Percentiles rank a stretch among this genome's conserved stretches.
Evolutionary conservation across 768 basidiomycete species (phyloP).

Genomic region (Kwoniella bestiolae): DNA sequence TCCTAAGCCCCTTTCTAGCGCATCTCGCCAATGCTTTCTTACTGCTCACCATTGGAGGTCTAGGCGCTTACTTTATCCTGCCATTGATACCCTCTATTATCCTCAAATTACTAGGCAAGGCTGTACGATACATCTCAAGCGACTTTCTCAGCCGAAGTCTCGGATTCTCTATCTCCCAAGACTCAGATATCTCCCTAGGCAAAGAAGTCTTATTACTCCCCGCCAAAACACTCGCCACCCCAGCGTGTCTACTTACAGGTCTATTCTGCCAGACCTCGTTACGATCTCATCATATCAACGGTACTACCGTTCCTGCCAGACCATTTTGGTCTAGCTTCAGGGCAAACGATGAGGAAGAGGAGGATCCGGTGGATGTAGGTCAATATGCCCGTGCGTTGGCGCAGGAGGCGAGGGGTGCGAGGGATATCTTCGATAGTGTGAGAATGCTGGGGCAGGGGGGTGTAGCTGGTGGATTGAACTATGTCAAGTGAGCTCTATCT

Average conservation of each 20-base stretch:
- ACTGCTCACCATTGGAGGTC: not conserved
- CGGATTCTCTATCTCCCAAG: not conserved
- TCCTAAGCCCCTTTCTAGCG: constrained; percentile 24
- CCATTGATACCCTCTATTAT: constrained; percentile 24
- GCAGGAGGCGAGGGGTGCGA: constrained; percentile 38
- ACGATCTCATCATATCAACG: constrained; percentile 6
- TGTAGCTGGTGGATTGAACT: constrained; percentile 34
- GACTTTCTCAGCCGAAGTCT: constrained; percentile 5
- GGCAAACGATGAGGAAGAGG: not conserved
- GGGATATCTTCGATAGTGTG: constrained; percentile 47
- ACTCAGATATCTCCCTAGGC: constrained; percentile 12
- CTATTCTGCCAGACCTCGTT: constrained; percentile 28
- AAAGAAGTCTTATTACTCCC: constrained; percentile 20
- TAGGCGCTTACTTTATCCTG: constrained; percentile 16
- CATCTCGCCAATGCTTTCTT: constrained; percentile 22
- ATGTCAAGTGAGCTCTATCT: constrained; percentile 40
- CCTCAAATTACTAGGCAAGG: constrained; percentile 12
- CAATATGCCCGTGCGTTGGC: constrained; percentile 37
- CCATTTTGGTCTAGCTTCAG: constrained; percentile 28
- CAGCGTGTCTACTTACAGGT: constrained; percentile 22
- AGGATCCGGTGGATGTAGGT: constrained; percentile 30
- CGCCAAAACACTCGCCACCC: constrained; percentile 21
- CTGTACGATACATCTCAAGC: constrained; percentile 9
- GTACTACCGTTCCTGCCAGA: constrained; percentile 21
- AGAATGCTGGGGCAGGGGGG: constrained; percentile 38